These are phyloP conservation scores for Epichloe uncinata DNA, from an alignment of 2,329 filamentous ascomycete species.

Conservation along the genomic window DNA sequence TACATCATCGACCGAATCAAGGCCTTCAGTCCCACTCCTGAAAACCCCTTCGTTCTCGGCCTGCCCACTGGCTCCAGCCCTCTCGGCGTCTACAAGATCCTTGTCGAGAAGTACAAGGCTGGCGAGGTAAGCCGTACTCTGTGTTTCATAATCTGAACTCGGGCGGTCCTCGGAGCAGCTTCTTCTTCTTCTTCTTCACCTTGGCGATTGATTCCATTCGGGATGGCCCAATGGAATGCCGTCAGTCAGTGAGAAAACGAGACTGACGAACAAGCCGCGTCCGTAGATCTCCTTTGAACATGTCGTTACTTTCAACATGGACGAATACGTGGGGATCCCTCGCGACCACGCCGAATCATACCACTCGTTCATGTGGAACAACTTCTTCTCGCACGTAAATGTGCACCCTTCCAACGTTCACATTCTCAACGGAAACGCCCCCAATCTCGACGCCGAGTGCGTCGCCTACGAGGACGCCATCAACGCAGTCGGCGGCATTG, in stretches of 20 bases:
- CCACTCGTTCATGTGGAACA: constrained; percentile 86
- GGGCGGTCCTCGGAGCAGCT: too few relatives aligned
- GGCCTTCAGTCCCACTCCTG: constrained; percentile 56
- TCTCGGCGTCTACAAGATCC: constrained; percentile 60
- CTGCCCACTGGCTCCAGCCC: constrained; percentile 76
- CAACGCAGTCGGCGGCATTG: constrained; percentile 60
- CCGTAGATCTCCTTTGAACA: constrained; percentile 65
- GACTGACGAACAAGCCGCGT: background rate
- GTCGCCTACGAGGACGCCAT: constrained; percentile 70
- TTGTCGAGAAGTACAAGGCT: constrained; percentile 58
- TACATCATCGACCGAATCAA: constrained; percentile 77
- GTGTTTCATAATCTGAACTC: background rate
- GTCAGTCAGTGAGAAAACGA: constrained; percentile 1
- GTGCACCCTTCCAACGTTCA: constrained; percentile 72
- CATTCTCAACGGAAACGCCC: constrained; percentile 69
- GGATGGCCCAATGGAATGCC: background rate
- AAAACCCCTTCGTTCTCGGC: constrained; percentile 68
- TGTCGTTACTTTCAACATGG: constrained; percentile 91
- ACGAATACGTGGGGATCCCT: constrained; percentile 77
- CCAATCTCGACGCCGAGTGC: constrained; percentile 63
- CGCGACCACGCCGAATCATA: constrained; percentile 77
- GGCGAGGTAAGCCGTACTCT: constrained; percentile 31
- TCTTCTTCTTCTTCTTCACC: too few relatives aligned
- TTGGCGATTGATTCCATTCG: background rate
- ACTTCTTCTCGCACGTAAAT: constrained; percentile 80